Evolutionary conservation across 164 flowering plant genomes (phyloP), one percentile per base, ranked within the genome.

Genomic region (Kalanchoe fedtschenkoi): DNA sequence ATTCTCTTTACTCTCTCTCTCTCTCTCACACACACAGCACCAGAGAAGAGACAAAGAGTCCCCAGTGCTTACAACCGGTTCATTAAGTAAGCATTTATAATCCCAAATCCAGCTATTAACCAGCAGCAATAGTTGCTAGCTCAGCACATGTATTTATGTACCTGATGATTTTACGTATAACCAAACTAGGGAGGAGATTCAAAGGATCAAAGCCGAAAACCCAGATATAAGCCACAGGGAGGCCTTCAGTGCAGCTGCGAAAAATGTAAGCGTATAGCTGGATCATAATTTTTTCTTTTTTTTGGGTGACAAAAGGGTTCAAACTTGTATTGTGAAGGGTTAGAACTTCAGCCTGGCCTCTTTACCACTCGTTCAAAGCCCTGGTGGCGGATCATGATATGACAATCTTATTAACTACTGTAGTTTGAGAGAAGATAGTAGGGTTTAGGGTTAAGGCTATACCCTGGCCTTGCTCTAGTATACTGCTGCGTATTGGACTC

Each of bases 1-100:
- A 51, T 26, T 26, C 56, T 26, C 32, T 51, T n/a, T n/a, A n/a
- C n/a, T n/a, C 56, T 51, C 28, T 24, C 56, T 47, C 55, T 42
- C 47, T 24, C 11, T 51, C 56, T n/a, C n/a, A n/a, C n/a, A n/a
- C n/a, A n/a, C n/a, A n/a, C n/a, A 51, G 56, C 56, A 24, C 33
- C 56, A 13, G 56, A 51, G 56, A 51, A 51, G 56, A 51, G 56
- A 51, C 56, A 51, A 51, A 51, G 56, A 51, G 56, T 51, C 56
- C 56, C 56, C 56, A 51, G 56, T 51, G 56, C 56, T 51, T 51
- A 51, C 33, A 51, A 51, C 32, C 56, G 56, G 32, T 51, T 51
- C 56, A 51, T 51, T 10, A 51, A 51, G 56, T 51, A 51, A 51
- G 56, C 28, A 2, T 6, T 42, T 26, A 51, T 51, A 15, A 37